These are phyloP conservation scores for Nakazawaea wickerhamii DNA, from an alignment of 805 yeast species.

Conservation along the genomic window DNA sequence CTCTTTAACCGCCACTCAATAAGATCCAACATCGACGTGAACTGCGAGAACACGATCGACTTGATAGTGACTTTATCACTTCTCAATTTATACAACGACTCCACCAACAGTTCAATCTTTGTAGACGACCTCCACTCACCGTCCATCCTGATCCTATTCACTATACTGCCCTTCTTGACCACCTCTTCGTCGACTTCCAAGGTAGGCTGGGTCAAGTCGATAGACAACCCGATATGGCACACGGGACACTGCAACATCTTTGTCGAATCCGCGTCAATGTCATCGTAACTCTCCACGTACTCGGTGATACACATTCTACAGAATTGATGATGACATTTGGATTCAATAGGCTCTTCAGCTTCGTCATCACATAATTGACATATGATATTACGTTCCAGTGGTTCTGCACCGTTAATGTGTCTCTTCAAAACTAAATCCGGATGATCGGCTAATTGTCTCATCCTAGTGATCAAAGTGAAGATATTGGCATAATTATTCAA, in stretches of 20 bases:
- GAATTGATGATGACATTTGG: conserved; percentile 89
- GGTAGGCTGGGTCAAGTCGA: conserved; percentile 84
- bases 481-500: conserved; percentile 95
- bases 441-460: conserved; percentile 98
- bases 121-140: conserved; percentile 93
- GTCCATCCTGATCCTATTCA: conserved; percentile 81
- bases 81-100: conserved; percentile 81
- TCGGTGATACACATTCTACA: conserved; percentile 91
- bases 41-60: conserved; percentile 95
- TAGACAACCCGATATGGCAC: conserved; percentile 88
- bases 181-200: conserved; percentile 58
- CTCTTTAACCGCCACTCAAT: conserved; percentile 93
- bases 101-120: conserved; percentile 92
- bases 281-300: conserved; percentile 77
- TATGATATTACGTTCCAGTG: conserved; percentile 43
- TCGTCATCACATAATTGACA: conserved; percentile 96
- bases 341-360: conserved; percentile 95
- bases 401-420: conserved; percentile 35
- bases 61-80: conserved; percentile 87
- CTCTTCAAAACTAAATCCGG: conserved; percentile 90
- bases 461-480: conserved; percentile 90
- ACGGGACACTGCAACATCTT: conserved; percentile 82
- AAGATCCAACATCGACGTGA: conserved; percentile 92
- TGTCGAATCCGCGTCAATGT: conserved; percentile 31
- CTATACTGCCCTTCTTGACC: conserved; percentile 65